Conservation (phyloP, 306 rosid species). For the Dalbergia oliveri region DNA sequence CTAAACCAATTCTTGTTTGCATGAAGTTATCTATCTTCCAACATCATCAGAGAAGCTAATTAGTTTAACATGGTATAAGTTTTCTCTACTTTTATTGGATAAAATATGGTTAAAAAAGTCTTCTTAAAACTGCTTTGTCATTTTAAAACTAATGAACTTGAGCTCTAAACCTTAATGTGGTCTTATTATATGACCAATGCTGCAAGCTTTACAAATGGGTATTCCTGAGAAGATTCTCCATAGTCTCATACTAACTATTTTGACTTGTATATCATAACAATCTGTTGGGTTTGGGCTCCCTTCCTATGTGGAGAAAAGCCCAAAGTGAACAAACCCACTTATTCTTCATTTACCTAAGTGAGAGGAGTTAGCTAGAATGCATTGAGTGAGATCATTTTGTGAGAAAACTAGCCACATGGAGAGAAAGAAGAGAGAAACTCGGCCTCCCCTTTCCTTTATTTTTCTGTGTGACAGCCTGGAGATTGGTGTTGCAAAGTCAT, state of each 20-base stretch:
- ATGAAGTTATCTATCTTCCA: conserved; percentile 9
- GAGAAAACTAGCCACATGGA: no score
- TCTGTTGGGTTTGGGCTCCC: no score
- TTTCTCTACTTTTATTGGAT: background rate
- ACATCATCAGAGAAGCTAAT: background rate
- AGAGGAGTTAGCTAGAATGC: no score
- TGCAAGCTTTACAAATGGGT: conserved; percentile 12
- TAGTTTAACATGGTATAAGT: background rate
- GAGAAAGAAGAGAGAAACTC: no score
- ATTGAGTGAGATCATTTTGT: no score
- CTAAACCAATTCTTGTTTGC: background rate
- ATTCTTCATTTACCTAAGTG: no score
- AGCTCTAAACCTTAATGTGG: background rate
- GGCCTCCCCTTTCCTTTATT: no score
- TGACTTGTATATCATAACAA: background rate
- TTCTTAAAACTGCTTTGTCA: conserved; percentile 2
- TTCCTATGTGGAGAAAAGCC: no score
- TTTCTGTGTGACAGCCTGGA: no score
- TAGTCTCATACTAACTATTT: background rate
- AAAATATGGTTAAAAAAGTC: background rate
- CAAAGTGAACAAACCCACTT: no score
- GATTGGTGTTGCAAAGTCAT: no score
- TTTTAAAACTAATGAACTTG: conserved; percentile 2
- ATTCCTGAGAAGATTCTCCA: background rate
- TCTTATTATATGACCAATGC: background rate